Base-by-base conservation (phyloP, 2,329 filamentous ascomycete genomes). In the Talaromyces pinophilus region DNA sequence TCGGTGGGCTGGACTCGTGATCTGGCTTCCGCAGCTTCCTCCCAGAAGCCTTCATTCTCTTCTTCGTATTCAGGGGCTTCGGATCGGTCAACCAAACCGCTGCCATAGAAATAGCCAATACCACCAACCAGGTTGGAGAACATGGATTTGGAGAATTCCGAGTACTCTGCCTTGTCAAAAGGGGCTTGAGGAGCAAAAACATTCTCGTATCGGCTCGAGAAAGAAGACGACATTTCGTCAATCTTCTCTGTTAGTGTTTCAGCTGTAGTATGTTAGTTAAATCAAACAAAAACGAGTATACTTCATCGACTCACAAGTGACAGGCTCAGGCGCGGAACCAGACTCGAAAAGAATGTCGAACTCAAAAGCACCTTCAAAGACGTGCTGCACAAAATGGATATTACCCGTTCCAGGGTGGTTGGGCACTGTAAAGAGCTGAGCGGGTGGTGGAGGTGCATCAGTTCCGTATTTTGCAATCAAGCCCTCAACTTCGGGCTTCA, bases 61-160 rank as follows among this genome's bases (percentile, higher is more conserved):
- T 99, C 95, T 11, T 97, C 92, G 71, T 98, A 98, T 73, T 96
- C 94, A 10, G 90, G 82, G n/a, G 92, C 92, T 73, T 94, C 92
- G 0, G 93, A 97, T 44, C 93, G 90, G 76, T 99, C 95, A 62
- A 97, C 91, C 25, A 97, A 81, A 40, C 92, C 90, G 66, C 95
- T 86, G 48, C 95, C 95, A 73, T 96, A 87, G 81, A 99, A 99
- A 80, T 96, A 98, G 8, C 95, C 95, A 72, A 98, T 92, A 57
- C 95, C 95, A 65, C 95, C 95, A 42, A 97, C 85, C 40, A 99
- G 83, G 77, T 98, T 99, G 1, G 94, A 97, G 71, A 99, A 91
- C 84, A 99, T 90, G 69, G 90, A 93, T 77, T 92, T 91, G 69
- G 90, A 92, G 77, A 98, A 97, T 66, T 84, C 85, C 59, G 87